Evolutionary conservation across 2,329 filamentous ascomycete species (phyloP).

Genomic region (Tolypocladium cylindrosporum): DNA sequence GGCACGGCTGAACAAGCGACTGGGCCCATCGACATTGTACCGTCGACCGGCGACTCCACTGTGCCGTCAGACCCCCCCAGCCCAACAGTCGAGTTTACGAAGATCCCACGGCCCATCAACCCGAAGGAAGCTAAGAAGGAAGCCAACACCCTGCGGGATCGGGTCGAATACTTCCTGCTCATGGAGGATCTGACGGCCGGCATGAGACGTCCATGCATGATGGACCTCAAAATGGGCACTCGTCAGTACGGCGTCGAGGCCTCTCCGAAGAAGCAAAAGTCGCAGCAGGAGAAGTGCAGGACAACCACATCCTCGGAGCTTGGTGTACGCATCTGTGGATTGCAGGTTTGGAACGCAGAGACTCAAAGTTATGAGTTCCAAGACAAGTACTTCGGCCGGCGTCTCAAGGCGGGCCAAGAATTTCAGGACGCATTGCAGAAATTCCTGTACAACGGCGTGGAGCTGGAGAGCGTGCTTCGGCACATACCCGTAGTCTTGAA

Average conservation of each 20-base stretch:
- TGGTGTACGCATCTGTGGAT: slow-evolving; percentile 86
- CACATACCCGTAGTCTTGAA: slow-evolving; percentile 83
- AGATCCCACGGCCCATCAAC: slow-evolving; percentile 54
- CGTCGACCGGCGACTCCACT: slow-evolving; percentile 2
- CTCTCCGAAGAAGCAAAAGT: slow-evolving; percentile 81
- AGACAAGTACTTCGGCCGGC: slow-evolving; percentile 94
- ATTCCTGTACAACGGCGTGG: slow-evolving; percentile 85
- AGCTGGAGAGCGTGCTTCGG: slow-evolving; percentile 66
- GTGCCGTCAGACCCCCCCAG: slow-evolving; percentile 25
- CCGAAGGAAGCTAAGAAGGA: slow-evolving; percentile 48
- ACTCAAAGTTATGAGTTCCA: slow-evolving; percentile 85
- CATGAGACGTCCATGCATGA: slow-evolving; percentile 93
- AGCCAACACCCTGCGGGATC: slow-evolving; percentile 53
- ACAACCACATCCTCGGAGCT: slow-evolving; percentile 85
- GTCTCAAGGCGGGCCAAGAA: slow-evolving; percentile 75
- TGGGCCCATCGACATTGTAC: not conserved
- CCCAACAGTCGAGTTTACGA: slow-evolving; percentile 23
- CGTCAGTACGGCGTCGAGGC: slow-evolving; percentile 94
- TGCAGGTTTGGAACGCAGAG: slow-evolving; percentile 90
- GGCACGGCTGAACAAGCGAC: not conserved
- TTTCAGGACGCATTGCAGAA: slow-evolving; percentile 82
- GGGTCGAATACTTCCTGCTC: slow-evolving; percentile 86
- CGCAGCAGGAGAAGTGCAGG: slow-evolving; percentile 86
- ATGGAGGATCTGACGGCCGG: slow-evolving; percentile 92
- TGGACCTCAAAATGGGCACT: slow-evolving; percentile 98